Percentiles rank a stretch among this genome's conserved stretches.
phyloP scores from a whole-genome alignment of 192 early-diverging fungal species.

The Backusella macrospora region DNA sequence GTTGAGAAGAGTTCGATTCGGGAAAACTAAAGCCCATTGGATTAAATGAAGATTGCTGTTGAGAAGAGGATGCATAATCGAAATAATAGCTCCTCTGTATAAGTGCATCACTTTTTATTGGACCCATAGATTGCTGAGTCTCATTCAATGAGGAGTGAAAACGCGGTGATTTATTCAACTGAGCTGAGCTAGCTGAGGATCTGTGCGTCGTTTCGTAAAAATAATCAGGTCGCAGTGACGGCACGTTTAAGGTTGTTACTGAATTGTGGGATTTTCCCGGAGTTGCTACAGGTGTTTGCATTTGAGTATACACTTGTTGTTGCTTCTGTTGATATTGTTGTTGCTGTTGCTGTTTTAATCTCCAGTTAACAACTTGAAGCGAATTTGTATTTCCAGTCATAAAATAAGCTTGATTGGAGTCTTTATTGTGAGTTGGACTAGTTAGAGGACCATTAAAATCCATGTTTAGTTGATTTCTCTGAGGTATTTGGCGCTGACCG shows the following conservation, averaged over 20 bases:
- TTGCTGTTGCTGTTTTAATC: background rate
- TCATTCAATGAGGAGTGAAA: background rate
- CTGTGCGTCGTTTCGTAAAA: background rate
- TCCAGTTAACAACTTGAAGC: background rate
- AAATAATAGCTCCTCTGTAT: background rate
- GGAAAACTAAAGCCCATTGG: background rate
- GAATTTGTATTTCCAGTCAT: background rate
- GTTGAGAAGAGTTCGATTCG: background rate
- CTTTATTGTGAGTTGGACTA: background rate
- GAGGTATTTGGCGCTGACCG: background rate
- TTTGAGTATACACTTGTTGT: background rate
- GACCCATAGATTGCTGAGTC: background rate
- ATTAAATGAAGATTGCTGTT: background rate
- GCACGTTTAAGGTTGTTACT: background rate
- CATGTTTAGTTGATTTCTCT: background rate
- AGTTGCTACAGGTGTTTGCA: background rate
- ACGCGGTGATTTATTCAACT: background rate
- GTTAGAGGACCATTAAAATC: background rate
- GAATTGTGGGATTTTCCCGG: background rate
- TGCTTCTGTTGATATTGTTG: conserved; percentile 4
- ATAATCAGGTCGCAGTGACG: conserved; percentile 2
- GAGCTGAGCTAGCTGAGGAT: background rate
- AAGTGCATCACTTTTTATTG: background rate
- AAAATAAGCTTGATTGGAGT: background rate
- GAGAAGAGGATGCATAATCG: background rate